Conservation (phyloP, 371 early-diverging fungal species). For the Rhizopus arrhizus region DNA sequence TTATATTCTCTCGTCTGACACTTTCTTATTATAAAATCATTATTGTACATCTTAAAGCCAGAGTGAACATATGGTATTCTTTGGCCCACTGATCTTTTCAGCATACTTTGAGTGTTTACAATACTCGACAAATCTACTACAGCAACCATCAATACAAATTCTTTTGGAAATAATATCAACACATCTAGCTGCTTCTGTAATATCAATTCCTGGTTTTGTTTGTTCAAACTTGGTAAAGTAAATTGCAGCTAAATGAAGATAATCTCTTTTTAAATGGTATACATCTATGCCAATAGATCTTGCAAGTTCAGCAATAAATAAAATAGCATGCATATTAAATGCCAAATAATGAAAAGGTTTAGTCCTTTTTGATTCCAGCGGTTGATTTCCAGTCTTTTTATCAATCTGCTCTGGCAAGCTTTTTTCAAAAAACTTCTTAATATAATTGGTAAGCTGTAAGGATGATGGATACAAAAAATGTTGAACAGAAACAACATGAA, state of each 20-base stretch:
- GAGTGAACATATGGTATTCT: constrained; percentile 29
- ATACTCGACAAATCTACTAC: constrained; percentile 19
- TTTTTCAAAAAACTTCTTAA: constrained; percentile 18
- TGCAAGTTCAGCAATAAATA: constrained; percentile 33
- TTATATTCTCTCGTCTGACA: too few species aligned
- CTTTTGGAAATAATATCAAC: constrained; percentile 24
- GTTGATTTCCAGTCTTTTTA: constrained; percentile 40
- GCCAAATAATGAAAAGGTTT: constrained; percentile 44
- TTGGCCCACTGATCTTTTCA: constrained; percentile 34
- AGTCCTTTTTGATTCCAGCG: constrained; percentile 37
- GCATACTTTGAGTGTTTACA: constrained; percentile 26
- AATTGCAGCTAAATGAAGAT: constrained; percentile 29
- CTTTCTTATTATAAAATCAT: too few species aligned
- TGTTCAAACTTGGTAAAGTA: constrained; percentile 22
- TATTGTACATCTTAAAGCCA: constrained; percentile 23
- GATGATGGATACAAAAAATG: constrained; percentile 24
- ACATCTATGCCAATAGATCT: constrained; percentile 17
- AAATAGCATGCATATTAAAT: constrained; percentile 46
- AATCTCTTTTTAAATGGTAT: constrained; percentile 9
- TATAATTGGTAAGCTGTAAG: constrained; percentile 1
- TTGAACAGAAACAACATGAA: constrained; percentile 33
- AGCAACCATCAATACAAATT: constrained; percentile 18
- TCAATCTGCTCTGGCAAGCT: constrained; percentile 33
- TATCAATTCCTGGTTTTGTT: constrained; percentile 28
- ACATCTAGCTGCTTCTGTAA: constrained; percentile 35